Evolutionary conservation across 2,329 filamentous ascomycete genomes (phyloP), one percentile per base, ranked within the genome.

Genomic region (Blastomyces gilchristii): DNA sequence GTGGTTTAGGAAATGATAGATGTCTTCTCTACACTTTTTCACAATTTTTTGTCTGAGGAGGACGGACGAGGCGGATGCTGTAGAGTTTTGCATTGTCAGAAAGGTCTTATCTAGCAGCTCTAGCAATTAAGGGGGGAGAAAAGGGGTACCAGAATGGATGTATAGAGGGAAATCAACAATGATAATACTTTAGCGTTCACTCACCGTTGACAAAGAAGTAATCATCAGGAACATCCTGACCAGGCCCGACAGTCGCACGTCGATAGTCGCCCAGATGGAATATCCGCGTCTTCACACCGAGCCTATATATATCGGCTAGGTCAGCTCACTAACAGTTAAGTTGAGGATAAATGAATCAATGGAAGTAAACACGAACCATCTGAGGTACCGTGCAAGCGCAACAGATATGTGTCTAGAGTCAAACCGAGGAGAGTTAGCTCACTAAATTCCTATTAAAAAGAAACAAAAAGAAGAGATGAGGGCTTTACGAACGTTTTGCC

Each of bases 241-340:
- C 90, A 52, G 87, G 85, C 22, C 91, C 91, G 67, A 97, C 86
- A 18, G 93, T 96, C 41, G 91, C 92, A 73, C 94, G 86, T 68
- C 94, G 88, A 75, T 99, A 99, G 77, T 99, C 94, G 63, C 95
- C 94, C 18, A 99, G 81, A 74, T 99, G 94, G 74, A 99, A 99
- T 69, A 97, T 95, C 68, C 93, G 88, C 43, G 94, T 97, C 80
- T 99, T 99, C 64, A 99, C 94, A 66, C 94, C 94, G 49, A 99
- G 84, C 94, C 86, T 88, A 64, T 60, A 45, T 37, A 31, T 39
- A 58, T 72, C 62, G 63, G 64, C 65, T 43, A 66, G 39, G 60
- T 71, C 62, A 68, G 65, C 64, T 31, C 41, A 2, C 22, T 2
- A 14, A 2, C 25, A 28, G n/a, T n/a, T 28, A 28, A 50, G 12